Evolutionary conservation across 2,329 filamentous ascomycete genomes (phyloP).

Genomic region (Venturia effusa): DNA sequence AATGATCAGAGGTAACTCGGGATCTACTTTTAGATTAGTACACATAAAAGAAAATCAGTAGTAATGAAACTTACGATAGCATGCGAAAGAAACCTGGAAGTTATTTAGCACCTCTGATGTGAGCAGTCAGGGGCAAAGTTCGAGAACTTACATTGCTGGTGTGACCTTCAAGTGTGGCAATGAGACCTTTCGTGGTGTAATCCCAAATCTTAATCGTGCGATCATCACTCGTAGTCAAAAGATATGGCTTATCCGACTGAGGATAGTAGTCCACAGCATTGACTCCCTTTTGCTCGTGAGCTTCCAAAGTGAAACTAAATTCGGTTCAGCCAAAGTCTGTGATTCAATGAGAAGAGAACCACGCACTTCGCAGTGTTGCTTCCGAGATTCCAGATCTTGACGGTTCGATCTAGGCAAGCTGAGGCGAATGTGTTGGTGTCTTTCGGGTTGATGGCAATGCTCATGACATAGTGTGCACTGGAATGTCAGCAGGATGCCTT

Average conservation of each 20-base stretch:
- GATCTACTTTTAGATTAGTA: too few relatives aligned
- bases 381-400: constrained; percentile 92
- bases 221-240: constrained; percentile 94
- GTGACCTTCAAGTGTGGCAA: constrained; percentile 69
- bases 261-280: constrained; percentile 91
- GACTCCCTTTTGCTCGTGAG: constrained; percentile 93
- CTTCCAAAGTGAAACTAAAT: constrained; percentile 71
- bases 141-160: not conserved
- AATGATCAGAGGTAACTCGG: constrained; percentile 91
- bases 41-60: too few relatives aligned
- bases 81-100: constrained; percentile 52
- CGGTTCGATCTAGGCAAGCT: constrained; percentile 88
- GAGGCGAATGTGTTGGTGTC: constrained; percentile 71
- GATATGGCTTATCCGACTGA: constrained; percentile 63
- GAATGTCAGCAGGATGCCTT: not conserved
- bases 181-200: constrained; percentile 95
- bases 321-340: constrained; percentile 48
- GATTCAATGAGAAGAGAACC: not conserved
- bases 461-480: constrained; percentile 60
- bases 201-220: constrained; percentile 98
- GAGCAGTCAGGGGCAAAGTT: not conserved
- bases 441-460: constrained; percentile 92
- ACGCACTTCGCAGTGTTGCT: not conserved
- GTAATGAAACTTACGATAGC: too few relatives aligned
- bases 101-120: not conserved